Percentiles rank a stretch among this genome's conserved stretches.
Evolutionary conservation across 352 stramenopile genomes (phyloP).

Genomic region (Phytopythium litorale): DNA sequence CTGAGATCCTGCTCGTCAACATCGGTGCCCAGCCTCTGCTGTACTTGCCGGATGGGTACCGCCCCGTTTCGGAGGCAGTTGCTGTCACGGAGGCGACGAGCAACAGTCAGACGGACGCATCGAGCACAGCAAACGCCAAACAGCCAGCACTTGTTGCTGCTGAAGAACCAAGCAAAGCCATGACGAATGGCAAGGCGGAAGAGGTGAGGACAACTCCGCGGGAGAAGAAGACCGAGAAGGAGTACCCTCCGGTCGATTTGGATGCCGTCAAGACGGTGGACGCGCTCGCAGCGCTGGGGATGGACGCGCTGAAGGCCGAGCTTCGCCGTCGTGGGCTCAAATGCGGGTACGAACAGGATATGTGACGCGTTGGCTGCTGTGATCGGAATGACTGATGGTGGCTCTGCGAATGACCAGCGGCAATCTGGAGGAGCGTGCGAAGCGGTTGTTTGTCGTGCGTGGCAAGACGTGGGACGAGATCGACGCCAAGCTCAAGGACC

Average conservation of each 20-base stretch:
- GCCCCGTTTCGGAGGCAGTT: slow-evolving; percentile 43
- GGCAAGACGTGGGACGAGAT: slow-evolving; percentile 91
- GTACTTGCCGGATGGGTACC: slow-evolving; percentile 39
- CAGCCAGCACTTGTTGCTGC: not conserved
- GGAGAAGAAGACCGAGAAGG: slow-evolving; percentile 13
- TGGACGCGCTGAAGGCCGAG: slow-evolving; percentile 91
- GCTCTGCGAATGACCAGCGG: slow-evolving; percentile 47
- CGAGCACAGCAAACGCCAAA: not conserved
- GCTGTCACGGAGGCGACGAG: slow-evolving; percentile 3
- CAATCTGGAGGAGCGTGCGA: slow-evolving; percentile 87
- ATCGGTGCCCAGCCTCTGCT: slow-evolving; percentile 76
- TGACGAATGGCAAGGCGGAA: slow-evolving; percentile 8
- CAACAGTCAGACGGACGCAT: not conserved
- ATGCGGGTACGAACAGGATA: slow-evolving; percentile 80
- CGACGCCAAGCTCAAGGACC: slow-evolving; percentile 68
- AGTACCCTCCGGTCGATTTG: slow-evolving; percentile 37
- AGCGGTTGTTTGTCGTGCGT: slow-evolving; percentile 91
- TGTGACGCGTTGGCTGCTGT: slow-evolving; percentile 2
- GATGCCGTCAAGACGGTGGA: slow-evolving; percentile 47
- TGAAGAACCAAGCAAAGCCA: not conserved
- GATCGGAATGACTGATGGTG: slow-evolving; percentile 4
- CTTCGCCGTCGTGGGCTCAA: slow-evolving; percentile 93
- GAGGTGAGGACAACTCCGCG: not conserved
- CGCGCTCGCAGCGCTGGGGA: slow-evolving; percentile 83
- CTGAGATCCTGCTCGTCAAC: slow-evolving; percentile 82